Evolutionary conservation across 1,284 basidiomycete genomes (phyloP).

Genomic region (Hymenochaete sp.): DNA sequence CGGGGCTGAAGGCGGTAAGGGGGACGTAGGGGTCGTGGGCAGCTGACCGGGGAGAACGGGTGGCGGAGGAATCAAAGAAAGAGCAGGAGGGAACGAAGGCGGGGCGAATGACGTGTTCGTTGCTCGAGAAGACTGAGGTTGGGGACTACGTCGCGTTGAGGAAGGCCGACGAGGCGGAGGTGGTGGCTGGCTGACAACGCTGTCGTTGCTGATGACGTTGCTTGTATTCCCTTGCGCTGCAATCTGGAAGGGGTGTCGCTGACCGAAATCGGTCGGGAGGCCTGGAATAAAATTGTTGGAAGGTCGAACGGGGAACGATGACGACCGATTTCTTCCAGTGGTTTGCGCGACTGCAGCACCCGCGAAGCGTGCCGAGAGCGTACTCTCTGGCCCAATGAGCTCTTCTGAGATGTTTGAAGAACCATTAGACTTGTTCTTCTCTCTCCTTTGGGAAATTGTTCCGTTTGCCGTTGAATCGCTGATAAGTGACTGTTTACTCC

Average conservation of each 20-base stretch:
- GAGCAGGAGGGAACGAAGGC: conserved; percentile 22
- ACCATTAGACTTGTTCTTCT: conserved; percentile 33
- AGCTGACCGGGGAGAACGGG: conserved; percentile 44
- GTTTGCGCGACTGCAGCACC: conserved; percentile 30
- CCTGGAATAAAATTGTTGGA: conserved; percentile 26
- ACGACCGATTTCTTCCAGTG: conserved; percentile 47
- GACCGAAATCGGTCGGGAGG: conserved; percentile 10
- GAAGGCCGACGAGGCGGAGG: conserved; percentile 48
- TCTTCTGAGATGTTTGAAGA: conserved; percentile 12
- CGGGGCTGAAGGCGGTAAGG: conserved; percentile 62
- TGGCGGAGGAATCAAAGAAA: conserved; percentile 42
- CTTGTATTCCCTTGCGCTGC: conserved; percentile 19
- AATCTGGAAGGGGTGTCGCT: conserved; percentile 39
- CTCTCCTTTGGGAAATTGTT: conserved; percentile 59
- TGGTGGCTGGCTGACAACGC: too few relatives aligned
- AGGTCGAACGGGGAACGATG: conserved; percentile 48
- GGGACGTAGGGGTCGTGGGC: conserved; percentile 66
- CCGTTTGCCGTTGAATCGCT: conserved; percentile 53
- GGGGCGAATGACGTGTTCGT: conserved; percentile 38
- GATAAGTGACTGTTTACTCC: conserved; percentile 34
- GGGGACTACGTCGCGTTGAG: conserved; percentile 37
- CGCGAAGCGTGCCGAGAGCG: conserved; percentile 37
- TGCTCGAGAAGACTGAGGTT: conserved; percentile 39
- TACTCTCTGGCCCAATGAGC: conserved; percentile 18
- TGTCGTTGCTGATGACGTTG: conserved; percentile 3